A percentile compares a stretch with the other conserved stretches of the same genome.
Evolutionary conservation across 805 yeast species (phyloP).

Genomic region (Teunomyces lycoperdinae): DNA sequence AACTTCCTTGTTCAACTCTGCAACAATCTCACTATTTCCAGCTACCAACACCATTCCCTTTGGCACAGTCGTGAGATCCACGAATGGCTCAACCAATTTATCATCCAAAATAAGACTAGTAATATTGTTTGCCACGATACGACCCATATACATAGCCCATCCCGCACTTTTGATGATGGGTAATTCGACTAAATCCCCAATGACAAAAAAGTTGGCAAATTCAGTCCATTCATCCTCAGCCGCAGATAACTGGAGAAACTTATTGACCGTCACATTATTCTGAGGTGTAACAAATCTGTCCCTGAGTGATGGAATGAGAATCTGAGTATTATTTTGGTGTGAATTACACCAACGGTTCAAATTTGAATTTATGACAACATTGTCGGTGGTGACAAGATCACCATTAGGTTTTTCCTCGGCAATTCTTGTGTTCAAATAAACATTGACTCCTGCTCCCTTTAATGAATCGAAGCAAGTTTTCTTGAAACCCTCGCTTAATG

Average conservation of each 20-base stretch:
- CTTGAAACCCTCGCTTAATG: conserved; percentile 29
- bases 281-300: conserved; percentile 22
- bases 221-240: conserved; percentile 10
- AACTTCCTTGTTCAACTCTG: conserved; percentile 34
- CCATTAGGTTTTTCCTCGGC: conserved; percentile 23
- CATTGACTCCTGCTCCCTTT: conserved; percentile 23
- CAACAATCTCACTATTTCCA: conserved; percentile 36
- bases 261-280: conserved; percentile 34
- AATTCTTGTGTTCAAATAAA: conserved; percentile 30
- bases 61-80: conserved; percentile 33
- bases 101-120: conserved; percentile 26
- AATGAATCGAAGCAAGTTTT: conserved; percentile 24
- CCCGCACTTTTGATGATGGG: conserved; percentile 45
- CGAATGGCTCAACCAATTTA: conserved; percentile 31
- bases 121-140: conserved; percentile 38
- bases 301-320: conserved; percentile 20
- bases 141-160: conserved; percentile 44
- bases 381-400: conserved; percentile 26
- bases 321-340: conserved; percentile 30
- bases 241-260: conserved; percentile 30
- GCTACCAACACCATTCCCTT: conserved; percentile 42
- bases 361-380: conserved; percentile 24
- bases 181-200: conserved; percentile 40
- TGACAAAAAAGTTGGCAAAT: conserved; percentile 26
- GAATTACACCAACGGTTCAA: conserved; percentile 38